Evolutionary conservation across 208 protist genomes (phyloP).

Genomic region (Crithidia fasciculata): DNA sequence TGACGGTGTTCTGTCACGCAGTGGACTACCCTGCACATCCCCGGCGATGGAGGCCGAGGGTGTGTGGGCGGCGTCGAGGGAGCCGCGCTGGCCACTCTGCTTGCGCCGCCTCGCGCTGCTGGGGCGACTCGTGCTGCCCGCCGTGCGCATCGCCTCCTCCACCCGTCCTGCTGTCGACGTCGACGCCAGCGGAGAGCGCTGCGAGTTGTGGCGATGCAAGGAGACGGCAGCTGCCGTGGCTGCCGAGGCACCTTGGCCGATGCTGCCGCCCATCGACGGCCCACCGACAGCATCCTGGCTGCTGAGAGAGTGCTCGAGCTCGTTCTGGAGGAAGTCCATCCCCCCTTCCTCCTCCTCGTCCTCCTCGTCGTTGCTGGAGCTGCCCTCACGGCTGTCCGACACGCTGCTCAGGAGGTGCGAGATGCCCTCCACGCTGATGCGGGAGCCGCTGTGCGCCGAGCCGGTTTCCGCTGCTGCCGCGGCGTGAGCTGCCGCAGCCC

Average conservation of each 20-base stretch:
- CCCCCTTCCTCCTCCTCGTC: slow-evolving; percentile 14
- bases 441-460: slow-evolving; percentile 45
- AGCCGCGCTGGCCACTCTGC: slow-evolving; percentile 1
- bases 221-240: neutral
- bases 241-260: neutral
- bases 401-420: slow-evolving; percentile 35
- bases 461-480: slow-evolving; percentile 10
- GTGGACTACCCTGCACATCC: too few species aligned
- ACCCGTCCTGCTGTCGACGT: neutral
- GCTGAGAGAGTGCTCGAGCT: neutral
- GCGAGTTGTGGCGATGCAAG: neutral
- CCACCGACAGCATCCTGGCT: neutral
- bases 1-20: neutral
- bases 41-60: neutral
- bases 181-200: slow-evolving; percentile 5
- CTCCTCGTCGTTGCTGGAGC: slow-evolving; percentile 4
- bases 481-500: neutral
- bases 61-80: neutral
- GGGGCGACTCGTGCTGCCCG: slow-evolving; percentile 6
- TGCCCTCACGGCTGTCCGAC: slow-evolving; percentile 29
- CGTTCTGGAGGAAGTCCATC: neutral
- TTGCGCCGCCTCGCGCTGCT: slow-evolving; percentile 1
- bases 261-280: neutral
- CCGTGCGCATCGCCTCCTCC: too few species aligned
- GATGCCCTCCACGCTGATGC: slow-evolving; percentile 67